These are phyloP conservation scores for Dryas integrifolia DNA, from an alignment of 331 rosid species.

Conservation along the genomic window DNA sequence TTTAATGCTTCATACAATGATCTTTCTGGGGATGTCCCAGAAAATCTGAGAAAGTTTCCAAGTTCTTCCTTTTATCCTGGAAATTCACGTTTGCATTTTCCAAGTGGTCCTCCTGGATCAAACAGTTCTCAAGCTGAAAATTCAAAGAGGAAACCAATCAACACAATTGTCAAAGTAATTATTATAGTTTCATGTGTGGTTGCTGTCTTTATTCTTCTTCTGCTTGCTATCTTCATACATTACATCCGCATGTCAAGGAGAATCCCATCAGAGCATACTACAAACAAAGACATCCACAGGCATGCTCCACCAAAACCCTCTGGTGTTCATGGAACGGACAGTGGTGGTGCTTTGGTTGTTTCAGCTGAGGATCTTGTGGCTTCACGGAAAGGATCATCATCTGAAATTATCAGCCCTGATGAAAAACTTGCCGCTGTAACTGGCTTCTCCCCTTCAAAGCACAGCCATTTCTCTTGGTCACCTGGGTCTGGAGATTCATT, in stretches of 20 bases:
- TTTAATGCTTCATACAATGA: constrained; percentile 88
- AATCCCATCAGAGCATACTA: constrained; percentile 44
- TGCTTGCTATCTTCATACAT: constrained; percentile 78
- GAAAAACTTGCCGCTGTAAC: constrained; percentile 61
- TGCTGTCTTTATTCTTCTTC: constrained; percentile 65
- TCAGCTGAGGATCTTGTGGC: constrained; percentile 82
- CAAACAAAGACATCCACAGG: constrained; percentile 43
- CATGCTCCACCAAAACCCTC: constrained; percentile 51
- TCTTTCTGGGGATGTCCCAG: constrained; percentile 80
- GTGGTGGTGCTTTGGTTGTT: constrained; percentile 64
- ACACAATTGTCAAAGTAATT: constrained; percentile 68
- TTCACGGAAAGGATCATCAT: constrained; percentile 69
- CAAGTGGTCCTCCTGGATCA: constrained; percentile 57
- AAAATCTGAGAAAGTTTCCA: constrained; percentile 71
- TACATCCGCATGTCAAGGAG: constrained; percentile 70
- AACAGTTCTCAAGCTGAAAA: constrained; percentile 32
- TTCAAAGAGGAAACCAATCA: constrained; percentile 56
- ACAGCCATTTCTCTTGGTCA: constrained; percentile 84
- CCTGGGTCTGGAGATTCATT: constrained; percentile 83
- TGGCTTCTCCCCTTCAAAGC: constrained; percentile 82
- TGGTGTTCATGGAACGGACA: constrained; percentile 43
- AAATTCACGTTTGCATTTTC: constrained; percentile 52
- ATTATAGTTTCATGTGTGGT: constrained; percentile 84
- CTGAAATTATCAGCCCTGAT: constrained; percentile 62
- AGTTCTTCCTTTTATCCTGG: constrained; percentile 88